These are phyloP conservation scores for Pichia sp. DNA, from an alignment of 1,139 yeast species.

Conservation along the genomic window DNA sequence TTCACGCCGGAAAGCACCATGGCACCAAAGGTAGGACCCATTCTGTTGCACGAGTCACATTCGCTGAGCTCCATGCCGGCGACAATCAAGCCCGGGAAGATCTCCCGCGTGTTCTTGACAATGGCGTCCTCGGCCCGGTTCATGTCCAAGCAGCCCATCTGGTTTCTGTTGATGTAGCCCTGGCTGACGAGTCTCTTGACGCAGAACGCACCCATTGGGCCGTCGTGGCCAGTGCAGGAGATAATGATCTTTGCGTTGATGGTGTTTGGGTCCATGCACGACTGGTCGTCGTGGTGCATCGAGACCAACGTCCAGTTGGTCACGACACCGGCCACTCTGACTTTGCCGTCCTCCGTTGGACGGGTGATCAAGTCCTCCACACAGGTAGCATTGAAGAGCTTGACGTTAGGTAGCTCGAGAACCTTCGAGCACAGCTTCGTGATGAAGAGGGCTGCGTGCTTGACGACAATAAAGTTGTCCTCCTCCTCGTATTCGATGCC, in stretches of 20 bases:
- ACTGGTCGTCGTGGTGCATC: constrained; percentile 70
- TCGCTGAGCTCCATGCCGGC: constrained; percentile 83
- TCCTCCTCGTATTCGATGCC: constrained; percentile 71
- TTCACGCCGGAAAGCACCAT: constrained; percentile 54
- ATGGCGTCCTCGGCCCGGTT: constrained; percentile 73
- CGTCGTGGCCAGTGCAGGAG: constrained; percentile 78
- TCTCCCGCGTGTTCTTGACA: constrained; percentile 64
- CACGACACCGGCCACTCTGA: constrained; percentile 73
- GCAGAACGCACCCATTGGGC: constrained; percentile 80
- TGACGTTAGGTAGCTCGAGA: constrained; percentile 66
- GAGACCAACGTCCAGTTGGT: constrained; percentile 81
- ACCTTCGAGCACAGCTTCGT: constrained; percentile 70
- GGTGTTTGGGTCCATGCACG: constrained; percentile 83
- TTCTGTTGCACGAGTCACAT: constrained; percentile 71
- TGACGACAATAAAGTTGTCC: constrained; percentile 75
- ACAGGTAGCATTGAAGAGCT: constrained; percentile 75
- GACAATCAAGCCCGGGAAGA: constrained; percentile 66
- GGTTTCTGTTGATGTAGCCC: constrained; percentile 48
- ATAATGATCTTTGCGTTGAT: constrained; percentile 67
- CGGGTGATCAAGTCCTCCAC: constrained; percentile 79
- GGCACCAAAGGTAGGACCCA: constrained; percentile 85
- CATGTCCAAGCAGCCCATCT: constrained; percentile 80
- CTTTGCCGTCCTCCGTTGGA: constrained; percentile 50
- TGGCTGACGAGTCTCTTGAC: constrained; percentile 51
- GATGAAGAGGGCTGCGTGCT: constrained; percentile 76